Evolutionary conservation across 108 stramenopile species (phyloP).

Genomic region (Mayamaea pseudoterrestris): DNA sequence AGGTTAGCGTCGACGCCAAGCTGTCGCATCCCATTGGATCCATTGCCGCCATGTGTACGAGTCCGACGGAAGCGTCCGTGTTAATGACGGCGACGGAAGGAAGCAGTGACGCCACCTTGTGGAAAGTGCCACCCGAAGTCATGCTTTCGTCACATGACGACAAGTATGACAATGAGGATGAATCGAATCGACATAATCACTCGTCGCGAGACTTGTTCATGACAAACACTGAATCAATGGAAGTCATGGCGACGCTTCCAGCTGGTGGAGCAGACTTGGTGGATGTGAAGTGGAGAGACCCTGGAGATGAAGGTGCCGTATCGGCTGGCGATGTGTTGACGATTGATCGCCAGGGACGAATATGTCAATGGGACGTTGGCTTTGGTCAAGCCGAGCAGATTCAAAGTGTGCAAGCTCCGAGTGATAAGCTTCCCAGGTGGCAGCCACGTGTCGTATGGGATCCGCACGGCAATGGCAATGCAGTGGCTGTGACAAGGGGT

Average conservation of each 20-base stretch:
- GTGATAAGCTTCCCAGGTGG: background rate
- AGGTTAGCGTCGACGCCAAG: conserved; percentile 15
- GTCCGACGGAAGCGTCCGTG: too few species aligned
- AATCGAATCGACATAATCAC: background rate
- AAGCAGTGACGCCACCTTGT: conserved; percentile 16
- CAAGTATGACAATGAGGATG: background rate
- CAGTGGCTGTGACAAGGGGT: conserved; percentile 30
- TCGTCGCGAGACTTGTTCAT: background rate
- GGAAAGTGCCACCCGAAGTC: conserved; percentile 18
- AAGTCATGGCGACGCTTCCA: background rate
- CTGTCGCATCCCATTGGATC: conserved; percentile 14
- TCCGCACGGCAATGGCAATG: conserved; percentile 42
- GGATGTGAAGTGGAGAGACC: background rate
- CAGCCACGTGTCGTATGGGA: conserved; percentile 61
- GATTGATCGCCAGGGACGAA: conserved; percentile 9
- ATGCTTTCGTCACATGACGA: conserved; percentile 6
- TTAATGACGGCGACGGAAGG: conserved; percentile 20
- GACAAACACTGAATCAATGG: background rate
- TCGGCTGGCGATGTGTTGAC: conserved; percentile 14
- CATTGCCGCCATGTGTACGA: conserved; percentile 10
- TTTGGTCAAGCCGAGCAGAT: conserved; percentile 5
- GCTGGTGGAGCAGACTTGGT: background rate
- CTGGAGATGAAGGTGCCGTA: background rate
- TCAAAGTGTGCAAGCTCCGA: background rate
- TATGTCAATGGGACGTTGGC: conserved; percentile 19